Conservation (phyloP, 305 asterid genomes). For the Plantago coronopus region DNA sequence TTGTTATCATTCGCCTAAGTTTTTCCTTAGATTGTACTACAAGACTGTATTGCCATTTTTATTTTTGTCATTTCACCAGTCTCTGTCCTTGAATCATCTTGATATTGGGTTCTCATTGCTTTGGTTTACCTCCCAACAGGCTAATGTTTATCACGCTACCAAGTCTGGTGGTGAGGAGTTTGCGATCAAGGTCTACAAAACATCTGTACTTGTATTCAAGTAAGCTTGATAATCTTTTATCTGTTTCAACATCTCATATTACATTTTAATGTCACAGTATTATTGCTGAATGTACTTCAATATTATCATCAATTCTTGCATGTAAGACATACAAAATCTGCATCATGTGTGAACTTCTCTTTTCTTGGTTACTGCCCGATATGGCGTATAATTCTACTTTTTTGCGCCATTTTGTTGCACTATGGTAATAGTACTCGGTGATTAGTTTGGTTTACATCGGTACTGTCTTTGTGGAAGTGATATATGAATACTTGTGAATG, state of each 20-base stretch:
- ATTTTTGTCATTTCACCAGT: constrained; percentile 3
- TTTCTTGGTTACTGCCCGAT: not conserved
- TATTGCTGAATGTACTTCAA: constrained; percentile 10
- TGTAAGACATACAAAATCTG: not conserved
- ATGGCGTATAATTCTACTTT: not conserved
- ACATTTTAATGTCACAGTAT: too few relatives aligned
- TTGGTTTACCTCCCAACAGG: constrained; percentile 42
- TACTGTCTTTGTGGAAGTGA: not conserved
- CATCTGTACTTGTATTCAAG: constrained; percentile 94
- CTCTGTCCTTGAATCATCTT: constrained; percentile 8
- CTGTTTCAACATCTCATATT: constrained; percentile 14
- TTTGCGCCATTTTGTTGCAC: not conserved
- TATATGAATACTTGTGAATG: constrained; percentile 7
- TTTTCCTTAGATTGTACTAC: constrained; percentile 8
- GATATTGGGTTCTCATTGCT: constrained; percentile 4
- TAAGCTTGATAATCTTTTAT: constrained; percentile 30
- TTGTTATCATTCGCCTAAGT: not conserved
- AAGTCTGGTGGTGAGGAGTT: constrained; percentile 79
- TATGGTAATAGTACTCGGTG: constrained; percentile 4
- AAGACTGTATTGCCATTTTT: constrained; percentile 12
- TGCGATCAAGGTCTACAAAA: constrained; percentile 91
- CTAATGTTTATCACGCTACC: constrained; percentile 95
- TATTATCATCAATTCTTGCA: constrained; percentile 10
- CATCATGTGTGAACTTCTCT: not conserved
- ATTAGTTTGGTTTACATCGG: constrained; percentile 9